Base-by-base conservation (phyloP, 2,329 filamentous ascomycete species). In the Annulohypoxylon truncatum region DNA sequence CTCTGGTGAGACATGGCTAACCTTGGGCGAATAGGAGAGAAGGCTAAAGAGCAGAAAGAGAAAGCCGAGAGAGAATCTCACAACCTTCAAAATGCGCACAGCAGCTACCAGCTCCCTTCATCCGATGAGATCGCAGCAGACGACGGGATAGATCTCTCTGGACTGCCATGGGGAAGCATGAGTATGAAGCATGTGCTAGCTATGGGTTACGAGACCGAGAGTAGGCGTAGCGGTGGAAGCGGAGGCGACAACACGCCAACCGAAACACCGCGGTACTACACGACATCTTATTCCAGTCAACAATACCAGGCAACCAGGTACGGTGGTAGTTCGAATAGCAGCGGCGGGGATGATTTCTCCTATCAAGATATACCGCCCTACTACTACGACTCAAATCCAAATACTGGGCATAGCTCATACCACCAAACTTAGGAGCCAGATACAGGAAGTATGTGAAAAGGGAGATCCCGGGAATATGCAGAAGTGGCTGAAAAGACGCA, bases 151-250 rank as follows among this genome's bases (percentile, higher is more conserved):
- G 82, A 87, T 2, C 81, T 87, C 5, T 89, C 89, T 0, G 91
- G 91, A 0, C 80, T 93, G 2, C 91, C 91, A 0, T 93, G 90
- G 91, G 91, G 91, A 33, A 85, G 89, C 18, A 78, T 92, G 69
- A 90, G 85, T 66, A 83, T 93, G 78, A 83, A 81, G 38, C 83
- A 84, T 70, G 80, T 87, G 24, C 77, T 87, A 0, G 77, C 82
- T 6, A 79, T 81, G 53, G 85, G 85, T 47, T 83, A 86, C 72
- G 84, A 85, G 70, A 78, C 78, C 6, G 79, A 82, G 63, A 82
- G 82, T 70, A 78, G 79, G 29, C 80, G 80, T 7, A 69, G 72
- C 52, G 71, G 68, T 35, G 64, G 71, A 38, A 69, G 69, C 40
- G 47, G 67, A 28, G 70, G 70, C 24, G 62, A 70, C 8, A 42